A percentile compares a stretch with the other conserved stretches of the same genome.
Conservation (phyloP, 208 protist species). For the Leishmania guyanensis region DNA sequence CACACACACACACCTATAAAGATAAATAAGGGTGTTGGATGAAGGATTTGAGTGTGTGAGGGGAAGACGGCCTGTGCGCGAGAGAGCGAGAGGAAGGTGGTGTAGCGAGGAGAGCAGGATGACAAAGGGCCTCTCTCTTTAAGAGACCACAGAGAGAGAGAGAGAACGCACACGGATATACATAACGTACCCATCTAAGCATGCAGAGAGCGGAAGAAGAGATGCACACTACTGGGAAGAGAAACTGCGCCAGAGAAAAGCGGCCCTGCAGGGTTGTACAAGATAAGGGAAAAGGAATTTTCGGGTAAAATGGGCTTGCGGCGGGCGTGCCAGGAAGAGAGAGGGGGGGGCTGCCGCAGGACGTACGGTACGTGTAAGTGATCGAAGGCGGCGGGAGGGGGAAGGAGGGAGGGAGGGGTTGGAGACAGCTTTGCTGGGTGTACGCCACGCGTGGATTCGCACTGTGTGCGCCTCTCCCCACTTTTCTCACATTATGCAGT, state of each 20-base stretch:
- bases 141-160: neutral
- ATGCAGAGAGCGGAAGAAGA: neutral
- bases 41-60: neutral
- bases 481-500: neutral
- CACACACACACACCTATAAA: constrained; percentile 3
- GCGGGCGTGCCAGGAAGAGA: neutral
- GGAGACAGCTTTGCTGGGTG: neutral
- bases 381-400: neutral
- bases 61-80: neutral
- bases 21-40: neutral
- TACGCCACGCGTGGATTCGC: neutral
- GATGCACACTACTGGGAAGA: neutral
- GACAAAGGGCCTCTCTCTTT: neutral
- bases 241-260: neutral
- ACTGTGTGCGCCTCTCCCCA: neutral
- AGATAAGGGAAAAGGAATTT: neutral
- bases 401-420: too few species aligned
- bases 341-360: too few species aligned
- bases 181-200: neutral
- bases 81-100: neutral
- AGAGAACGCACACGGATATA: neutral
- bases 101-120: neutral
- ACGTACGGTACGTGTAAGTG: neutral
- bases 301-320: neutral
- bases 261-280: neutral